These are phyloP conservation scores for Coprinellus aureogranulatus DNA, from an alignment of 768 basidiomycete genomes.

Conservation along the genomic window DNA sequence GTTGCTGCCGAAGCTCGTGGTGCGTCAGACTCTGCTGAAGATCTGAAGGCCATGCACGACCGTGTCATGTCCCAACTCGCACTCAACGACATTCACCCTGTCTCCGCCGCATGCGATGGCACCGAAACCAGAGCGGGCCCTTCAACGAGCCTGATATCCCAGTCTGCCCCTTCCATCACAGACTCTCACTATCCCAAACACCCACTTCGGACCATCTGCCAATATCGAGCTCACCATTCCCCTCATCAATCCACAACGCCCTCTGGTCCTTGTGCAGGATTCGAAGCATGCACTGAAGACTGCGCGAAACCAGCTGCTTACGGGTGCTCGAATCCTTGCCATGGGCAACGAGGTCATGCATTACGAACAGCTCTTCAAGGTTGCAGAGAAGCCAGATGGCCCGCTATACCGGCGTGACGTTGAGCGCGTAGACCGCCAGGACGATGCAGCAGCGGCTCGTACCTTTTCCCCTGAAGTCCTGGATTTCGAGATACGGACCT, in stretches of 20 bases:
- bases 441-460: not conserved
- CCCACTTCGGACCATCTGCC: no score
- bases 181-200: no score
- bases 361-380: conserved; percentile 2
- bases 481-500: not conserved
- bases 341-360: conserved; percentile 15
- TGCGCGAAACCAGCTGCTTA: conserved; percentile 28
- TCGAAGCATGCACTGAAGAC: conserved; percentile 33
- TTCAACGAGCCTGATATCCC: no score
- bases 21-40: not conserved
- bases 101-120: no score
- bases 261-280: conserved; percentile 29
- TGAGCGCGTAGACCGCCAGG: not conserved
- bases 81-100: no score
- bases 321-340: conserved; percentile 25
- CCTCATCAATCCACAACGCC: conserved; percentile 19
- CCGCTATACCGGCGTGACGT: not conserved
- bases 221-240: no score
- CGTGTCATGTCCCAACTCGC: not conserved
- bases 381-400: not conserved
- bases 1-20: not conserved
- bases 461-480: not conserved
- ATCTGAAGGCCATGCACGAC: not conserved
- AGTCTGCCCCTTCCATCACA: no score
- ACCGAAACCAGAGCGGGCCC: no score